Base-by-base conservation (phyloP, 1,284 basidiomycete genomes). In the Rhodotorula sp. region DNA sequence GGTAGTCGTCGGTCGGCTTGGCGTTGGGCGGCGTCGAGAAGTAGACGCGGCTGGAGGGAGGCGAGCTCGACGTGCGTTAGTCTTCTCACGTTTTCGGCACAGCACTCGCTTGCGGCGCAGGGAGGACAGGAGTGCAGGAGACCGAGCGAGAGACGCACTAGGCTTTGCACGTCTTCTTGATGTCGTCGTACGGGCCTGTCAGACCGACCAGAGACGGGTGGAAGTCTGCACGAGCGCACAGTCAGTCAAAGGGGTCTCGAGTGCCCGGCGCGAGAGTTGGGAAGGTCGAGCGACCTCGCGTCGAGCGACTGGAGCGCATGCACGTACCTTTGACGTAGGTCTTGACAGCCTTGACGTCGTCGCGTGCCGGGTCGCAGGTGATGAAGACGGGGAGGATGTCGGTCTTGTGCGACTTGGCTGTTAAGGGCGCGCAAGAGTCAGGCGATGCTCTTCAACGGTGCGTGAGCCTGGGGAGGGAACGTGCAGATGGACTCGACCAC, bases 351-450 rank as follows among this genome's bases (percentile, higher is more conserved):
- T 83, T 80, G 5, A 90, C 85, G 0, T 88, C 87, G 83, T 99
- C 96, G 55, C 96, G 88, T 13, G 93, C 93, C 12, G 96, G 97
- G 84, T 99, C 96, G 69, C 97, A 96, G 21, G 92, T 92, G 79
- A 99, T 89, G 84, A 99, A 99, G 57, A 99, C 85, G 7, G 96
- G 95, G 74, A 89, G 88, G 48, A 86, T 81, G 66, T 90, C 85
- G 17, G 86, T 84, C 67, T 87, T 83, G 74, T 89, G 87, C 79
- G 92, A 92, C 89, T 83, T 67, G 66, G 68, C 62, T 54, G 27
- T 12, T 21, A 2, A 27, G 41, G 4, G 23, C 10, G 14, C 3
- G n/a, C 23, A 19, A 52, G 72, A 52, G 34, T 89, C 86, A 48
- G 56, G 57, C 42, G 61, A 34, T 19, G 7, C 16, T 62, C 5